phyloP scores from a whole-genome alignment of 148 eudicot species.

The Rhododendron mucronatum region DNA sequence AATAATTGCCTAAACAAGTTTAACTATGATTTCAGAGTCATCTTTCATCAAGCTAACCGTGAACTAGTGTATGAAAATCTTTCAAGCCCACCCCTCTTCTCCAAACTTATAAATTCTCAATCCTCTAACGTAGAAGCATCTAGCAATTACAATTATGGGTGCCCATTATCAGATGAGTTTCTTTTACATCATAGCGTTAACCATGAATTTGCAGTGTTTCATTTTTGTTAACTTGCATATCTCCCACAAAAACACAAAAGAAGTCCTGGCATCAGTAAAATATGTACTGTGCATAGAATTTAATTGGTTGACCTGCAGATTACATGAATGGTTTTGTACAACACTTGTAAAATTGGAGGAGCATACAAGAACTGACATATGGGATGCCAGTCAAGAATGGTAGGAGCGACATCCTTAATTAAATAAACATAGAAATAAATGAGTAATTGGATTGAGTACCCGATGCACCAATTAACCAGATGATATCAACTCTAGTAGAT shows the following conservation, averaged over 20 bases:
- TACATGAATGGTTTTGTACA: slow-evolving; percentile 6
- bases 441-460: slow-evolving; percentile 1
- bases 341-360: neutral
- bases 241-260: neutral
- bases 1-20: neutral
- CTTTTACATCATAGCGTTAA: neutral
- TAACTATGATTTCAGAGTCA: neutral
- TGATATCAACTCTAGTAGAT: slow-evolving; percentile 56
- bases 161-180: neutral
- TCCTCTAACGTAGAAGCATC: neutral
- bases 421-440: neutral
- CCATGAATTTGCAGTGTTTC: neutral
- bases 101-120: neutral
- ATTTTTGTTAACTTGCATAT: neutral
- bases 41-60: neutral
- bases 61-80: neutral
- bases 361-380: neutral
- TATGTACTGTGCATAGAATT: neutral
- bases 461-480: slow-evolving; percentile 29
- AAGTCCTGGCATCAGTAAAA: neutral
- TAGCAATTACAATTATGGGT: neutral
- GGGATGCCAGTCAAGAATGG: neutral
- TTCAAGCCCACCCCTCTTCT: neutral
- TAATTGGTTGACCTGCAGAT: neutral
- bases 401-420: neutral